Percentiles rank a stretch among this genome's conserved stretches.
Conservation (phyloP, 805 yeast genomes). For the Grigorovia transvaalensis region DNA sequence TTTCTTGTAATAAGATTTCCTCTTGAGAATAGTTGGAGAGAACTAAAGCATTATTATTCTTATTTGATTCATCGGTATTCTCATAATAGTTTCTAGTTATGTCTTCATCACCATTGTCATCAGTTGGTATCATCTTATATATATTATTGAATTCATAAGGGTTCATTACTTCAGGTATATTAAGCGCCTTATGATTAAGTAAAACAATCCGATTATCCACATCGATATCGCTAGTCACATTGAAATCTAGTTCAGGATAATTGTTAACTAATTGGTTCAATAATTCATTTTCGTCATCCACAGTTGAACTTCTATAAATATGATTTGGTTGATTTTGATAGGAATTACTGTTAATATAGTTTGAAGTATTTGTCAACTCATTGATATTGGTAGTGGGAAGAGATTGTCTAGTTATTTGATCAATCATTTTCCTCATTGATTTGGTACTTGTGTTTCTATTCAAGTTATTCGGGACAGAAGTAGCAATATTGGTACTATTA, state of each 20-base stretch:
- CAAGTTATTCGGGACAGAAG: neutral
- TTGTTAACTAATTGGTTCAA: neutral
- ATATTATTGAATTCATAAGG: neutral
- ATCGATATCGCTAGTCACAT: neutral
- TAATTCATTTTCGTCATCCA: neutral
- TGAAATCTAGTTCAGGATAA: neutral
- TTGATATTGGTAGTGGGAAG: neutral
- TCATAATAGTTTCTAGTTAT: neutral
- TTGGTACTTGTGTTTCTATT: neutral
- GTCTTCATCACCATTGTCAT: neutral
- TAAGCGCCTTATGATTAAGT: neutral
- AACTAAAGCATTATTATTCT: neutral
- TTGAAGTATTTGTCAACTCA: neutral
- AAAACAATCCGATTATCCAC: neutral
- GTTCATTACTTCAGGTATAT: neutral
- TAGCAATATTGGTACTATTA: neutral
- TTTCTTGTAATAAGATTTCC: conserved; percentile 15
- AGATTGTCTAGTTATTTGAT: neutral
- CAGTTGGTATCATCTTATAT: neutral
- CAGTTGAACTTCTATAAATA: neutral
- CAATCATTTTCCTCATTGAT: neutral
- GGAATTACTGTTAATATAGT: neutral
- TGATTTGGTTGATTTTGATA: neutral
- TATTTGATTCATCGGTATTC: neutral
- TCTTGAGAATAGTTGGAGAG: conserved; percentile 10